These are phyloP conservation scores for Triangularia verruculosa DNA, from an alignment of 2,329 filamentous ascomycete species.

Conservation along the genomic window DNA sequence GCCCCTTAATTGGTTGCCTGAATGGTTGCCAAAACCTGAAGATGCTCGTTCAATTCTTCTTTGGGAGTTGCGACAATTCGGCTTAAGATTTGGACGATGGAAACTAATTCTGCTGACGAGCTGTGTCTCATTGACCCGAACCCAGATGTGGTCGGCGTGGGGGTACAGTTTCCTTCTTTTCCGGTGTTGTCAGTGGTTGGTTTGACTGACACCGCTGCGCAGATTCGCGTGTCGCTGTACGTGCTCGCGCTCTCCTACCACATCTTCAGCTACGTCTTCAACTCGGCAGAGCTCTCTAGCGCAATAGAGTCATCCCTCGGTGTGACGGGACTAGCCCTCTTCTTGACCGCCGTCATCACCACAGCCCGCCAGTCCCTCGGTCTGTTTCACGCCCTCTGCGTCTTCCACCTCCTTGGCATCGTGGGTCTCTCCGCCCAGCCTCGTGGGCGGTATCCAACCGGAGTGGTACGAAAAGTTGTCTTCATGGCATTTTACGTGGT, in stretches of 20 bases:
- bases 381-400: not conserved
- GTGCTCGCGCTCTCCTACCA: not conserved
- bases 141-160: not conserved
- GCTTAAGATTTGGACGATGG: too few relatives aligned
- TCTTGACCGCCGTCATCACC: not conserved
- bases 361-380: not conserved
- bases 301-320: not conserved
- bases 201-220: not conserved
- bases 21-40: not conserved
- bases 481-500: not conserved
- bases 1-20: not conserved
- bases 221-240: not conserved
- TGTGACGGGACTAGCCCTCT: not conserved
- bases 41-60: not conserved
- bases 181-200: not conserved
- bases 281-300: not conserved
- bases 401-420: conserved; percentile 3
- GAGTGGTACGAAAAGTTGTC: not conserved
- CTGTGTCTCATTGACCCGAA: not conserved
- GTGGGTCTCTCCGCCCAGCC: not conserved
- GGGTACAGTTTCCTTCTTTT: not conserved
- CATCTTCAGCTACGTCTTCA: not conserved
- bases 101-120: not conserved
- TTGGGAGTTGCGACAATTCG: too few relatives aligned
- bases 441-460: not conserved